phyloP scores from a whole-genome alignment of 495 filamentous ascomycete species.

The Trichocladium uniseriatum region DNA sequence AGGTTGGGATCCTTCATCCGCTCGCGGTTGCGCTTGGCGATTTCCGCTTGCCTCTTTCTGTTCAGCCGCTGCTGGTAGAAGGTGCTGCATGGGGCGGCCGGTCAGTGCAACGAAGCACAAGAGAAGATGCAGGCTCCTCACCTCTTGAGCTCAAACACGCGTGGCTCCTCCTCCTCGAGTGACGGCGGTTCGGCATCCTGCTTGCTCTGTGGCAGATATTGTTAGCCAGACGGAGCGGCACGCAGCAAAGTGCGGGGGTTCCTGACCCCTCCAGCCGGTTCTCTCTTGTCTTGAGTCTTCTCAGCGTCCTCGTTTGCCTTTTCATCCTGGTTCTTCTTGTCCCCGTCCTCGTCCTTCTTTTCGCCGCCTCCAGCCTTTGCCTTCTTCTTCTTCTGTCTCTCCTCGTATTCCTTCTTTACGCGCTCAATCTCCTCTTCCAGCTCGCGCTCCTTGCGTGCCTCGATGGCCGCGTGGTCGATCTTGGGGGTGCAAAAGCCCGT shows the following conservation, averaged over 20 bases:
- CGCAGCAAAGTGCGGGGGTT: too few species aligned
- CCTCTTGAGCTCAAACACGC: constrained; percentile 83
- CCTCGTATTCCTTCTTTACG: constrained; percentile 73
- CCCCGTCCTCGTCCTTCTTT: constrained; percentile 37
- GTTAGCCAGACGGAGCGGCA: background rate
- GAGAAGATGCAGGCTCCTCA: constrained; percentile 28
- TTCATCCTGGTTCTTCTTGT: constrained; percentile 44
- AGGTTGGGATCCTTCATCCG: constrained; percentile 65
- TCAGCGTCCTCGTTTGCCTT: constrained; percentile 31
- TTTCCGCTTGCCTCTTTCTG: constrained; percentile 66
- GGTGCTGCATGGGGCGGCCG: constrained; percentile 39
- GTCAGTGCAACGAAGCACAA: background rate
- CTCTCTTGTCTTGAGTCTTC: constrained; percentile 44
- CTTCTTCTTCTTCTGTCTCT: constrained; percentile 53
- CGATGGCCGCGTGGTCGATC: constrained; percentile 64
- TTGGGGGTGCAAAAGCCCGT: constrained; percentile 70
- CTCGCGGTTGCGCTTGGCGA: constrained; percentile 73
- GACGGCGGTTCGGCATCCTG: constrained; percentile 32
- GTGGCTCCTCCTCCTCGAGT: constrained; percentile 53
- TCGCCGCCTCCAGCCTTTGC: constrained; percentile 39
- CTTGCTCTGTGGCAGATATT: constrained; percentile 11
- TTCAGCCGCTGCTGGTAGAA: constrained; percentile 83
- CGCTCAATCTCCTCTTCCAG: constrained; percentile 60
- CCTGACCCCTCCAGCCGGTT: constrained; percentile 6
- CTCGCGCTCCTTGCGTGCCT: constrained; percentile 58